Evolutionary conservation across 1,284 basidiomycete genomes (phyloP), one percentile per base, ranked within the genome.

Genomic region (Rhodotorula sp.): DNA sequence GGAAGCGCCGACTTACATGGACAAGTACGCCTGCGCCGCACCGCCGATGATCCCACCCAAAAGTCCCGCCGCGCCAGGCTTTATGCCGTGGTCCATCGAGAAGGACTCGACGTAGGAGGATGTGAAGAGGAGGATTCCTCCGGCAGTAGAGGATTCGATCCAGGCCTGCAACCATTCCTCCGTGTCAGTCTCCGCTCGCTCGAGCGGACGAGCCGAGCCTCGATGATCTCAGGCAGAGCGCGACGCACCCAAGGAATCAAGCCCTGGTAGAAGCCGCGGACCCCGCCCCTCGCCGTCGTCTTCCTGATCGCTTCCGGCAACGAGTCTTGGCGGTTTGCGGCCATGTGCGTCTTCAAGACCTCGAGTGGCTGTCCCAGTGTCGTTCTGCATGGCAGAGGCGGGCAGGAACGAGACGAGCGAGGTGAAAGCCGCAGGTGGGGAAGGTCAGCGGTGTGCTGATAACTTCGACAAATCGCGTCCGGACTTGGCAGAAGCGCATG

Each of bases 21-120:
- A 98, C 64, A 94, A 94, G 80, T 99, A 99, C 9, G 95, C 95
- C 82, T 99, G 96, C 46, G 92, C 92, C 76, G 98, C 85, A 84
- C 96, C 96, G 79, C 96, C 96, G 27, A 89, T 89, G 89, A 98
- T 95, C 77, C 96, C 96, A 74, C 96, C 96, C 54, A 98, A 80
- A 75, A 99, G 85, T 77, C 95, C 95, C 67, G 91, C 89, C 32
- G 85, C 84, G 29, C 89, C 94, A 44, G 91, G 88, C 77, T 85
- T 89, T 63, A 95, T 81, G 39, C 91, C 91, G 77, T 29, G 89
- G 81, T 15, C 76, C 36, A 84, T 83, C 9, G 82, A 77, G 60
- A 86, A 85, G 36, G 87, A 86, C 81, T 99, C 94, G 62, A 99
- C 90, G 80, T 95, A 94, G 4, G 92, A 89, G 34, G 94, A 92